A percentile compares a stretch with the other conserved stretches of the same genome.
These are phyloP conservation scores for Carallia brachiata DNA, from an alignment of 345 rosid species.

Conservation along the genomic window DNA sequence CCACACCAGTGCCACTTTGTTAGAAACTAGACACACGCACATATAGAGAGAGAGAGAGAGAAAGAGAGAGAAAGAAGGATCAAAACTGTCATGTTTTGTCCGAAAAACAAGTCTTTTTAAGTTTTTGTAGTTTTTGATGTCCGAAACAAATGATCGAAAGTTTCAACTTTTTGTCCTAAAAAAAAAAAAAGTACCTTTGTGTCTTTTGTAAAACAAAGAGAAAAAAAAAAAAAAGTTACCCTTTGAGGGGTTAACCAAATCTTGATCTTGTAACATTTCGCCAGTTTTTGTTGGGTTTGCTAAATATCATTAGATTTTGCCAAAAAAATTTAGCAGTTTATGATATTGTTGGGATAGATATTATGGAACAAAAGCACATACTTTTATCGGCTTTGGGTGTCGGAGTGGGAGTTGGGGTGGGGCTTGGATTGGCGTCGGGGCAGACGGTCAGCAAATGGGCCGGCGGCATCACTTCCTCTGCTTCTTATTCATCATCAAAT, in stretches of 20 bases:
- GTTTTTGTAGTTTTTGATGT: background rate
- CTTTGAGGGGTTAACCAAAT: too few relatives aligned
- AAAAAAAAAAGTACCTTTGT: background rate
- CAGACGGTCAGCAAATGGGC: conserved; percentile 53
- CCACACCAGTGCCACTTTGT: too few relatives aligned
- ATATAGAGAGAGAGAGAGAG: background rate
- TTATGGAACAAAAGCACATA: conserved; percentile 55
- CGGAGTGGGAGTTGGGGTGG: conserved; percentile 62
- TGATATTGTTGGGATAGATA: background rate
- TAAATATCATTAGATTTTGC: background rate
- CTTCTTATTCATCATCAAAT: conserved; percentile 9
- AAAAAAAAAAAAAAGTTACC: background rate
- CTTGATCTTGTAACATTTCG: background rate
- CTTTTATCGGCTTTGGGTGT: conserved; percentile 58
- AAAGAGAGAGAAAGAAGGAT: conserved; percentile 11
- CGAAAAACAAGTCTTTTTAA: too few relatives aligned
- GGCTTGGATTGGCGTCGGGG: conserved; percentile 57
- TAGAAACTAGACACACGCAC: background rate
- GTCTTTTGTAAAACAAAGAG: background rate
- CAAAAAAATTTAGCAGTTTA: background rate
- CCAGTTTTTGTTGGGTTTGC: background rate
- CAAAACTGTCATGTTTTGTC: background rate
- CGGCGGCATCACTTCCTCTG: conserved; percentile 17
- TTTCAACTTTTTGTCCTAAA: too few relatives aligned
- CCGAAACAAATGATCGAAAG: conserved; percentile 3